Evolutionary conservation across 129 eudicot genomes (phyloP).

Genomic region (Dittrichia graveolens): DNA sequence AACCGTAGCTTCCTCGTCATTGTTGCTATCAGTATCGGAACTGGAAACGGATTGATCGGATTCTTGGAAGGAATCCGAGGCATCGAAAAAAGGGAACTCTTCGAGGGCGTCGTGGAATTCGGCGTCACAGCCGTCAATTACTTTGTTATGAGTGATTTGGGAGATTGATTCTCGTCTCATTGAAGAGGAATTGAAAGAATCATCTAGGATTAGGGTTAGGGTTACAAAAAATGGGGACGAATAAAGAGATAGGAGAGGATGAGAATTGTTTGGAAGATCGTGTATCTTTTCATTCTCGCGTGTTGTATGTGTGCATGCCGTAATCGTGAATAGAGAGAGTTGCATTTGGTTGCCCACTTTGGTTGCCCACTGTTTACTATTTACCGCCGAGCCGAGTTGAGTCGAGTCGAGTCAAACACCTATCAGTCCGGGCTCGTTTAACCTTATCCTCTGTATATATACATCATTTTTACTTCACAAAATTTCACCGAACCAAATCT

Average conservation of each 20-base stretch:
- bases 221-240: slow-evolving; percentile 17
- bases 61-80: slow-evolving; percentile 13
- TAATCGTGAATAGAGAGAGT: too few species aligned
- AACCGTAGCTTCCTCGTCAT: slow-evolving; percentile 4
- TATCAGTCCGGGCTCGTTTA: too few species aligned
- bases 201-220: slow-evolving; percentile 29
- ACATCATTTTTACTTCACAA: too few species aligned
- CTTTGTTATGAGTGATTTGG: slow-evolving; percentile 17
- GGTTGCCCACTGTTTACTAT: too few species aligned
- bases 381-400: too few species aligned
- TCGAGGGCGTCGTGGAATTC: slow-evolving; percentile 49
- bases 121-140: slow-evolving; percentile 24
- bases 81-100: slow-evolving; percentile 54
- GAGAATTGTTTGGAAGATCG: background rate
- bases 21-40: slow-evolving; percentile 11
- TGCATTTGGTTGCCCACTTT: too few species aligned
- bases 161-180: slow-evolving; percentile 46
- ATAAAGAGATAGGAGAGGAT: slow-evolving; percentile 10
- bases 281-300: slow-evolving; percentile 12
- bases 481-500: too few species aligned
- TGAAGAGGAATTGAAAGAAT: slow-evolving; percentile 1
- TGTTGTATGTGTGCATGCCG: slow-evolving; percentile 2
- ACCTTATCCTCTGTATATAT: too few species aligned
- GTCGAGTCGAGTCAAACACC: too few species aligned
- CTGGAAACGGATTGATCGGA: slow-evolving; percentile 11